Evolutionary conservation across 495 filamentous ascomycete species (phyloP), one percentile per base, ranked within the genome.

Genomic region (Penicillium fimorum): DNA sequence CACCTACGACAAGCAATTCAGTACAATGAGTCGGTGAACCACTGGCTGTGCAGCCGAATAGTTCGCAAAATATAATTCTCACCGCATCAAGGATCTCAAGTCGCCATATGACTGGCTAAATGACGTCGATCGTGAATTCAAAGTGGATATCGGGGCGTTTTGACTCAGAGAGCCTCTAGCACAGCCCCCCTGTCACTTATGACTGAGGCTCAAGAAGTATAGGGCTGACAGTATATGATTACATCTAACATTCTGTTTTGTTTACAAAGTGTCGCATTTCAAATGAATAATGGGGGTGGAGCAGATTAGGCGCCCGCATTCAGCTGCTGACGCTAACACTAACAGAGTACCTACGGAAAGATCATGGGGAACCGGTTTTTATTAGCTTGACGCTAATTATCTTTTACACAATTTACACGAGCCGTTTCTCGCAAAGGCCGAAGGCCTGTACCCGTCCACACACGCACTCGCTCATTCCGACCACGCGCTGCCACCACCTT

Each of bases 311-410:
- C 65, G 56, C 49, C 65, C 57, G 41, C 30, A 49, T 68, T 68
- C 59, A 67, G 64, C 62, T 65, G 65, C 62, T 65, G 65, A 65
- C 62, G 62, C 50, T 55, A 47, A 54, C 33, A 48, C 53, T 20
- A 15, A 43, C 47, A 33, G 15, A 6, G 10, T 24, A n/a, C n/a
- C n/a, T 25, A 9, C 6, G 27, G 22, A 18, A 32, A 10, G 33
- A 37, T 60, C 56, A 41, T 27, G 42, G 12, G 22, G 32, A 44
- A 37, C 29, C 24, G 30, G 24, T 27, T 45, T 45, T 47, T 47
- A 4, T 27, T 45, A 12, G 38, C n/a, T 25, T 9, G 40, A 44
- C 20, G 25, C 25, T 27, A 2, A 27, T 25, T 2, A 25, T 25
- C 4, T 27, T 27, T 27, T 27, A 4, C 5, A 25, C 25, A 27